Evolutionary conservation across 2,329 filamentous ascomycete genomes (phyloP).

Genomic region (Rugonectria rugulosa): DNA sequence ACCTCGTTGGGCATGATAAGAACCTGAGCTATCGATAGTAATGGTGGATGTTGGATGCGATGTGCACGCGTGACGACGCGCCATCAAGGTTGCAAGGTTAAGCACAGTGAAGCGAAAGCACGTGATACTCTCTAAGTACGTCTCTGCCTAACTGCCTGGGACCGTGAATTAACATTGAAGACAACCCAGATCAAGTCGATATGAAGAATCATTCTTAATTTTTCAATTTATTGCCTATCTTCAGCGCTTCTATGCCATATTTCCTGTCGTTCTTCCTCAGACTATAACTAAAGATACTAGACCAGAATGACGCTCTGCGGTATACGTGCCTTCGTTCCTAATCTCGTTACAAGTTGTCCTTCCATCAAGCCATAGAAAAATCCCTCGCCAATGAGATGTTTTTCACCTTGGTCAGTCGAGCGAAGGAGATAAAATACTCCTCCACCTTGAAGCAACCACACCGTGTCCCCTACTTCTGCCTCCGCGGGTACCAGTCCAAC

Average conservation of each 20-base stretch:
- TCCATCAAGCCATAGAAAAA: neutral
- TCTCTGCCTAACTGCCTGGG: neutral
- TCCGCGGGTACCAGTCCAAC: neutral
- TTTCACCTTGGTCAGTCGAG: neutral
- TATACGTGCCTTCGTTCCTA: neutral
- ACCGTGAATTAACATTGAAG: neutral
- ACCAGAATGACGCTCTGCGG: neutral
- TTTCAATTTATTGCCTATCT: too few relatives aligned
- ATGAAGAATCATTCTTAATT: too few relatives aligned
- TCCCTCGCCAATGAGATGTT: neutral
- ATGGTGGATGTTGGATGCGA: conserved; percentile 6
- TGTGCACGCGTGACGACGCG: conserved; percentile 28
- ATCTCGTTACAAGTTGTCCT: neutral
- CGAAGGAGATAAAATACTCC: conserved; percentile 3
- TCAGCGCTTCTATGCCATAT: too few relatives aligned
- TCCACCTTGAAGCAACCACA: conserved; percentile 1
- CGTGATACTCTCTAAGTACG: conserved; percentile 27
- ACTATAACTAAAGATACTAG: too few relatives aligned
- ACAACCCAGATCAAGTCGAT: too few relatives aligned
- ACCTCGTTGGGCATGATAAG: conserved; percentile 24
- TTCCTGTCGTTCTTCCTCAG: too few relatives aligned
- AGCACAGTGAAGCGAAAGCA: conserved; percentile 30
- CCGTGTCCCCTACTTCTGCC: neutral
- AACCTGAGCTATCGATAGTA: neutral
- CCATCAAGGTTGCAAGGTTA: neutral